Percentiles rank a stretch among this genome's conserved stretches.
Evolutionary conservation across 2,329 filamentous ascomycete species (phyloP).

Genomic region (Cercospora janseana): DNA sequence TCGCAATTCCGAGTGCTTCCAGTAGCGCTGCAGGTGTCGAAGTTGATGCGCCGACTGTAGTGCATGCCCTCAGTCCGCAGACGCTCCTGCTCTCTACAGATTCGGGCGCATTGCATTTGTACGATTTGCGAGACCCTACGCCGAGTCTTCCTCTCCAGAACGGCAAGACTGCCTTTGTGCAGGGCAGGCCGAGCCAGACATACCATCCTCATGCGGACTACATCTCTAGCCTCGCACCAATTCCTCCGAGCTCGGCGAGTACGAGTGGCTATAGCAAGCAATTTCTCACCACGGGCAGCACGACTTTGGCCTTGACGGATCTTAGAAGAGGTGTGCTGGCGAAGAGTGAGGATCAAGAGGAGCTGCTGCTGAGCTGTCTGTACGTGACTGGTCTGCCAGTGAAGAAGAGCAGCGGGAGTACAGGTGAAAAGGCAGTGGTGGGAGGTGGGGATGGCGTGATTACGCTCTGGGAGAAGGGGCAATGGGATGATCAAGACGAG

Average conservation of each 20-base stretch:
- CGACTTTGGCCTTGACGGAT: constrained; percentile 86
- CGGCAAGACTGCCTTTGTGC: constrained; percentile 46
- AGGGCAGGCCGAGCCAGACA: constrained; percentile 69
- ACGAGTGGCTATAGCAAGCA: constrained; percentile 90
- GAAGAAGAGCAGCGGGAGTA: constrained; percentile 59
- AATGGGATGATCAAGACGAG: constrained; percentile 94
- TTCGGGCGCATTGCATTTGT: constrained; percentile 82
- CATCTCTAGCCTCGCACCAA: constrained; percentile 79
- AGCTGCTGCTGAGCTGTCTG: constrained; percentile 79
- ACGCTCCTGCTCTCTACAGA: constrained; percentile 87
- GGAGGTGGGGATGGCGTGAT: constrained; percentile 77
- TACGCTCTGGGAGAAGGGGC: constrained; percentile 89
- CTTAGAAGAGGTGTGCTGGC: constrained; percentile 81
- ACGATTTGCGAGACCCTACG: constrained; percentile 67
- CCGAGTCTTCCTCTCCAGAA: constrained; percentile 41
- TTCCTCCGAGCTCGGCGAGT: constrained; percentile 75
- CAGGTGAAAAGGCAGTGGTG: constrained; percentile 72
- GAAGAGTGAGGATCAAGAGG: constrained; percentile 90
- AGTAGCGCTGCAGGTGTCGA: constrained; percentile 42
- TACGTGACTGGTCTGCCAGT: constrained; percentile 75
- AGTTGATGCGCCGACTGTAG: constrained; percentile 72
- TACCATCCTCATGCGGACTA: constrained; percentile 90
- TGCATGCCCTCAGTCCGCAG: constrained; percentile 83
- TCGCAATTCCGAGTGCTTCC: constrained; percentile 63
- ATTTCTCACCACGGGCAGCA: constrained; percentile 90